These are phyloP conservation scores for Phylloporus sp. DNA, from an alignment of 1,284 basidiomycete genomes.

Conservation along the genomic window DNA sequence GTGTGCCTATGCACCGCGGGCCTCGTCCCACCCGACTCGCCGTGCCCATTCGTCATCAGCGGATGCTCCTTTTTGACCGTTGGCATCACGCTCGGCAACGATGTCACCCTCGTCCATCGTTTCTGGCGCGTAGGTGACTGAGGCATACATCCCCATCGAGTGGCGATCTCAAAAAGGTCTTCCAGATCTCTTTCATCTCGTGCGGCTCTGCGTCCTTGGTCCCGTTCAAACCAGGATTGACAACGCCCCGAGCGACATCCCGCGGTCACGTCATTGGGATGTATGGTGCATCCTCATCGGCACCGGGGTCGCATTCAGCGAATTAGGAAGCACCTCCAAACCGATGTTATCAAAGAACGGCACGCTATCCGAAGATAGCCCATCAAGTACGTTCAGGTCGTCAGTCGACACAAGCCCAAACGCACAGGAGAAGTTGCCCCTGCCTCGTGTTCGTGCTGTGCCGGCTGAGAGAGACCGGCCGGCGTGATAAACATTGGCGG, in stretches of 20 bases:
- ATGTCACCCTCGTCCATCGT: slow-evolving; percentile 64
- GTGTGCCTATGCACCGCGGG: slow-evolving; percentile 51
- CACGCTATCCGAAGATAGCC: slow-evolving; percentile 59
- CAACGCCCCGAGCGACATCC: slow-evolving; percentile 31
- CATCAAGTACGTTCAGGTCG: slow-evolving; percentile 69
- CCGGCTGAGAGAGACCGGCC: slow-evolving; percentile 25
- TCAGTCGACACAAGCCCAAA: slow-evolving; percentile 78
- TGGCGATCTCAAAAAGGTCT: slow-evolving; percentile 71
- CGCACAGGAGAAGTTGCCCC: slow-evolving; percentile 66
- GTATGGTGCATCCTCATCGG: slow-evolving; percentile 40
- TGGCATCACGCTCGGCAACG: slow-evolving; percentile 75
- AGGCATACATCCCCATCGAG: slow-evolving; percentile 48
- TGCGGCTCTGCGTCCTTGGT: slow-evolving; percentile 55
- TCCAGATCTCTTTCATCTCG: slow-evolving; percentile 78
- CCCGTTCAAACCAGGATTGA: slow-evolving; percentile 38
- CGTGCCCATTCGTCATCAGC: slow-evolving; percentile 27
- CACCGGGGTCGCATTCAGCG: slow-evolving; percentile 58
- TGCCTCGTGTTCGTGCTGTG: slow-evolving; percentile 28
- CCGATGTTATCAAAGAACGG: slow-evolving; percentile 64
- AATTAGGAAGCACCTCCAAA: slow-evolving; percentile 40
- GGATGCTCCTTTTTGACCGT: slow-evolving; percentile 41
- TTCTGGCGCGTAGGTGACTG: slow-evolving; percentile 39
- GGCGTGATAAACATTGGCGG: slow-evolving; percentile 16
- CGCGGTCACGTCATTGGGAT: slow-evolving; percentile 27
- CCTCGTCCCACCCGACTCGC: slow-evolving; percentile 35